phyloP scores from a whole-genome alignment of 352 stramenopile genomes.

The Phytophthora macrochlamydospora region DNA sequence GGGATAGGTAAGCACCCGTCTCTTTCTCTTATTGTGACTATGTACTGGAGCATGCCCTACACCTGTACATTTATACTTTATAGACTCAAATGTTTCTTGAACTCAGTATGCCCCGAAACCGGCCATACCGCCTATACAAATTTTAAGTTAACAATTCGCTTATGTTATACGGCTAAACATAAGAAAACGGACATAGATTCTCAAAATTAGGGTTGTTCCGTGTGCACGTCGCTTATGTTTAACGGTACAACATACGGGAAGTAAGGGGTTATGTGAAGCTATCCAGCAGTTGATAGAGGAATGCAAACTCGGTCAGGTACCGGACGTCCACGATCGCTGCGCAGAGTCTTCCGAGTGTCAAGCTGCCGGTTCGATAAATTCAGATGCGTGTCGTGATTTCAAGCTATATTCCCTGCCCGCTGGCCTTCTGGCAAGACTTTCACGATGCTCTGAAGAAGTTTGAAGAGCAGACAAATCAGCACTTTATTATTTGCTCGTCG shows the following conservation, averaged over 20 bases:
- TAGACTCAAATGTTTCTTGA: not conserved
- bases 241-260: constrained; percentile 14
- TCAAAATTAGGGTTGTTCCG: not conserved
- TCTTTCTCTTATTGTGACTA: not conserved
- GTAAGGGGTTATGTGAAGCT: constrained; percentile 6
- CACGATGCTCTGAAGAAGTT: not conserved
- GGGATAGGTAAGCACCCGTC: not conserved
- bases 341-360: too few relatives aligned
- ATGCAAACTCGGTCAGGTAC: too few relatives aligned
- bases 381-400: constrained; percentile 3
- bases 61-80: not conserved
- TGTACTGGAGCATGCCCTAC: not conserved
- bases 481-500: constrained; percentile 1
- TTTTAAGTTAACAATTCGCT: not conserved
- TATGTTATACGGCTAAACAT: constrained; percentile 1
- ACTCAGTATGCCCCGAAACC: not conserved
- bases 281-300: too few relatives aligned
- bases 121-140: not conserved
- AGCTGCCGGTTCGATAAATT: not conserved
- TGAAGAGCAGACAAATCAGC: constrained; percentile 6
- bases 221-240: constrained; percentile 6
- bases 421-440: constrained; percentile 4
- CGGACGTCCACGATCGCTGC: too few relatives aligned
- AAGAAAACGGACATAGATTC: not conserved
- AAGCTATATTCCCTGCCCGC: not conserved